phyloP scores from a whole-genome alignment of 139 green algal species.

The Chlamydomonas eustigma region DNA sequence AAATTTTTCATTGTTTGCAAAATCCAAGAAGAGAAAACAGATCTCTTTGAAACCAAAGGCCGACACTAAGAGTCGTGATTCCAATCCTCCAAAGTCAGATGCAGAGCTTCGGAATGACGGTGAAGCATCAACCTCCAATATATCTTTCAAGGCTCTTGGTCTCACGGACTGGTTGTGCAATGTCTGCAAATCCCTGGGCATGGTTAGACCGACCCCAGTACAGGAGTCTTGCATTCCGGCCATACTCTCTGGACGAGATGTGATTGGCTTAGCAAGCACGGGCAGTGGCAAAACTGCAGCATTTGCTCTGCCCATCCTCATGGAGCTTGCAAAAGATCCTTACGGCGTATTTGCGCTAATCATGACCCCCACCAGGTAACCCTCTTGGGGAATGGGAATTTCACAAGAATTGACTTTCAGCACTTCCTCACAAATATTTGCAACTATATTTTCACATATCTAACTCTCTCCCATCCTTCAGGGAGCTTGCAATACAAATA shows the following conservation, averaged over 20 bases:
- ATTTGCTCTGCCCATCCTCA: constrained; percentile 95
- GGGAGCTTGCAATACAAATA: constrained; percentile 95
- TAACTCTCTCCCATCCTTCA: too few relatives aligned
- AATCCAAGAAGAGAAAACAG: too few relatives aligned
- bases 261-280: constrained; percentile 89
- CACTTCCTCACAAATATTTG: too few relatives aligned
- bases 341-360: constrained; percentile 91
- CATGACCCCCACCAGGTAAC: constrained; percentile 84
- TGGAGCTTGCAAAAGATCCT: constrained; percentile 74
- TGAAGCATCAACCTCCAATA: too few relatives aligned
- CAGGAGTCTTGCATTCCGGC: constrained; percentile 83
- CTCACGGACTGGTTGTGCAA: constrained; percentile 73
- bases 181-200: constrained; percentile 42
- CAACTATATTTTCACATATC: too few relatives aligned
- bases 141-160: constrained; percentile 76
- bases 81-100: too few relatives aligned
- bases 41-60: too few relatives aligned
- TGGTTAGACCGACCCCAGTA: constrained; percentile 43
- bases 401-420: too few relatives aligned
- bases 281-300: constrained; percentile 95
- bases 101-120: too few relatives aligned
- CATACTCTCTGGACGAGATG: constrained; percentile 75
- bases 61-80: too few relatives aligned
- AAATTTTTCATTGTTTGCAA: too few relatives aligned
- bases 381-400: too few relatives aligned